These are phyloP conservation scores for Blastobotrys muscicola DNA, from an alignment of 805 yeast genomes.

Conservation along the genomic window DNA sequence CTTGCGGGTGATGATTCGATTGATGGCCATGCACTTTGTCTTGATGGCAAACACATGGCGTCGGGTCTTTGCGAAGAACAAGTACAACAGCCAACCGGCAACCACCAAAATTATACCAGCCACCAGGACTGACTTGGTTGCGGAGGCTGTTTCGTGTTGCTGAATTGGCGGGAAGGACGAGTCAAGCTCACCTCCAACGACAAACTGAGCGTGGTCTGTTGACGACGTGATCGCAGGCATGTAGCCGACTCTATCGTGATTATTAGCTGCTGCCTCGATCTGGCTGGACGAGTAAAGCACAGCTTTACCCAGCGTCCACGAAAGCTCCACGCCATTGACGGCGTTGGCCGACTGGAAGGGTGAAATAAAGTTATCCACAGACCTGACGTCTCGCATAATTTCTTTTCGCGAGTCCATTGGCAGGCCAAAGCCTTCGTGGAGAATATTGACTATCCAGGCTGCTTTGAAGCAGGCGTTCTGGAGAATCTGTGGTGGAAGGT, in stretches of 20 bases:
- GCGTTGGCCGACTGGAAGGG: slow-evolving; percentile 72
- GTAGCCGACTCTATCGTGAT: slow-evolving; percentile 16
- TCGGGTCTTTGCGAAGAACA: no score
- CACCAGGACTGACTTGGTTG: no score
- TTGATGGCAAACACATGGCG: no score
- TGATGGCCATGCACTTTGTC: no score
- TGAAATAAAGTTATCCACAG: slow-evolving; percentile 5
- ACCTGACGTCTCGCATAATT: slow-evolving; percentile 2
- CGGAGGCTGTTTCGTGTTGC: no score
- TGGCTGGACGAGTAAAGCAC: slow-evolving; percentile 63
- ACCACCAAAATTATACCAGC: no score
- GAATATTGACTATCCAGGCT: slow-evolving; percentile 80
- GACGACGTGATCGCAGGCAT: slow-evolving; percentile 6
- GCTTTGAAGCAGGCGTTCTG: slow-evolving; percentile 87
- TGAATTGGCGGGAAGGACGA: no score
- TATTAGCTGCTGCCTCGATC: slow-evolving; percentile 26
- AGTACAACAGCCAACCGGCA: no score
- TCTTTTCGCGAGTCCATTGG: slow-evolving; percentile 34
- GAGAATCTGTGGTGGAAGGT: slow-evolving; percentile 47
- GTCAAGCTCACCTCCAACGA: slow-evolving; percentile 20
- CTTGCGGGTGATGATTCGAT: no score
- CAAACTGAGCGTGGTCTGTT: slow-evolving; percentile 9
- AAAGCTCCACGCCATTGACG: slow-evolving; percentile 74
- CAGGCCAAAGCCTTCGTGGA: slow-evolving; percentile 87
- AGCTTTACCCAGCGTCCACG: slow-evolving; percentile 94